These are phyloP conservation scores for Auricularia auricula-judae DNA, from an alignment of 768 basidiomycete genomes.

Conservation along the genomic window DNA sequence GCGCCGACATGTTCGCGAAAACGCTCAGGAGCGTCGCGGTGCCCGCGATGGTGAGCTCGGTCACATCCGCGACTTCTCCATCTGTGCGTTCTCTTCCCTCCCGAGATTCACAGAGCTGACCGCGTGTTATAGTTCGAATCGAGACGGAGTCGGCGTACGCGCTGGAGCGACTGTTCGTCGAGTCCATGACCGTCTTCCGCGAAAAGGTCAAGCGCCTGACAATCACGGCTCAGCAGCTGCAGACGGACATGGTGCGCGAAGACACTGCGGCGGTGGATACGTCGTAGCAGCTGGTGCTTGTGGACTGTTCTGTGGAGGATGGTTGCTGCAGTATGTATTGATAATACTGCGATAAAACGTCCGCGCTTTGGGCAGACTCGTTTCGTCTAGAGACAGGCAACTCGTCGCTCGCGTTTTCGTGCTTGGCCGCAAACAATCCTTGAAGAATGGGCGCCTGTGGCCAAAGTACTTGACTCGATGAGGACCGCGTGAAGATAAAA, in stretches of 20 bases:
- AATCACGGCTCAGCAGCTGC: conserved; percentile 46
- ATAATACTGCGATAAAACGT: too few species aligned
- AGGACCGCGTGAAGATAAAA: too few species aligned
- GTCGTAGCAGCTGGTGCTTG: too few species aligned
- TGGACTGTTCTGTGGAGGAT: too few species aligned
- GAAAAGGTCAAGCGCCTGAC: conserved; percentile 57
- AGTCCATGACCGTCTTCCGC: conserved; percentile 73
- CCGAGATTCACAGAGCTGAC: too few species aligned
- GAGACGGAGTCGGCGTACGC: conserved; percentile 86
- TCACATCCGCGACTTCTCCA: conserved; percentile 82
- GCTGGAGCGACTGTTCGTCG: conserved; percentile 72
- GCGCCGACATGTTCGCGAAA: background rate
- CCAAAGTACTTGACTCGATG: too few species aligned
- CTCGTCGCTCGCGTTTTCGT: too few species aligned
- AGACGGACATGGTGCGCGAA: conserved; percentile 25
- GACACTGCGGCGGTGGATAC: conserved; percentile 3
- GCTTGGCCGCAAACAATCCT: too few species aligned
- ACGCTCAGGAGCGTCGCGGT: background rate
- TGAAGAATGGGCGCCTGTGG: too few species aligned
- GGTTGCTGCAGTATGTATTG: too few species aligned
- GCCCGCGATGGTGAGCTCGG: conserved; percentile 29
- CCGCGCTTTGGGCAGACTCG: too few species aligned
- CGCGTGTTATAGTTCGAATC: conserved; percentile 50
- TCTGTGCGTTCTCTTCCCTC: conserved; percentile 48
- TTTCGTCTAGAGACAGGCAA: too few species aligned